phyloP scores from a whole-genome alignment of 1,284 basidiomycete species.

The Heterobasidion annosum region DNA sequence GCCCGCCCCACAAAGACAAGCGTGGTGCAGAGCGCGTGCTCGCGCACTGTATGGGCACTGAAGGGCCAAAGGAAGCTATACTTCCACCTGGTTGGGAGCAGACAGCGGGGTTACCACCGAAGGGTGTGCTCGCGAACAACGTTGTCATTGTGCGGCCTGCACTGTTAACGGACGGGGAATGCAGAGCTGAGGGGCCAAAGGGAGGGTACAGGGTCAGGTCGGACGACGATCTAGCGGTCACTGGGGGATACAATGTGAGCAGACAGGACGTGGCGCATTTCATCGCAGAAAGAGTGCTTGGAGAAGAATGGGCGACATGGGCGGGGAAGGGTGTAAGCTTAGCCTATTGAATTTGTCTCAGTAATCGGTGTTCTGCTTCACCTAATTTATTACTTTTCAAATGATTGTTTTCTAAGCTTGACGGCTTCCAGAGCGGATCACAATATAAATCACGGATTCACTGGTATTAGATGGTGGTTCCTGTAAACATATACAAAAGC shows the following conservation, averaged over 20 bases:
- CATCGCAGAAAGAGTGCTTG: conserved; percentile 37
- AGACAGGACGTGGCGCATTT: conserved; percentile 60
- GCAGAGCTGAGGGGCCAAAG: conserved; percentile 30
- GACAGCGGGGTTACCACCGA: conserved; percentile 25
- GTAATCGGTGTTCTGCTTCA: too few species aligned
- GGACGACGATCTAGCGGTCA: conserved; percentile 25
- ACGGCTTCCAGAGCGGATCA: too few species aligned
- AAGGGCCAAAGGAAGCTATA: conserved; percentile 21
- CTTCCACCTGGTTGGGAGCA: conserved; percentile 32
- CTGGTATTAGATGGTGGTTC: too few species aligned
- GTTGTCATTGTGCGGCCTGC: conserved; percentile 48
- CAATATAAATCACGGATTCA: too few species aligned
- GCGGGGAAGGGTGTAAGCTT: conserved; percentile 35
- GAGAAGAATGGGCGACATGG: conserved; percentile 41
- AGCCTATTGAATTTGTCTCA: conserved; percentile 9
- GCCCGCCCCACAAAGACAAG: conserved; percentile 46
- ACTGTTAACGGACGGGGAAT: conserved; percentile 48
- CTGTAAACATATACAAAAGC: neutral
- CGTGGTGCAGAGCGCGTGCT: conserved; percentile 40
- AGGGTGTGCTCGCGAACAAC: conserved; percentile 27
- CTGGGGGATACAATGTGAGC: conserved; percentile 42
- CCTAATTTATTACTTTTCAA: too few species aligned
- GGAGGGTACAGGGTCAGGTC: conserved; percentile 15
- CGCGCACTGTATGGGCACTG: conserved; percentile 31
- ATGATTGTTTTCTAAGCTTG: too few species aligned